phyloP scores from a whole-genome alignment of 371 early-diverging fungal genomes.

The Rhizopus sp. region DNA sequence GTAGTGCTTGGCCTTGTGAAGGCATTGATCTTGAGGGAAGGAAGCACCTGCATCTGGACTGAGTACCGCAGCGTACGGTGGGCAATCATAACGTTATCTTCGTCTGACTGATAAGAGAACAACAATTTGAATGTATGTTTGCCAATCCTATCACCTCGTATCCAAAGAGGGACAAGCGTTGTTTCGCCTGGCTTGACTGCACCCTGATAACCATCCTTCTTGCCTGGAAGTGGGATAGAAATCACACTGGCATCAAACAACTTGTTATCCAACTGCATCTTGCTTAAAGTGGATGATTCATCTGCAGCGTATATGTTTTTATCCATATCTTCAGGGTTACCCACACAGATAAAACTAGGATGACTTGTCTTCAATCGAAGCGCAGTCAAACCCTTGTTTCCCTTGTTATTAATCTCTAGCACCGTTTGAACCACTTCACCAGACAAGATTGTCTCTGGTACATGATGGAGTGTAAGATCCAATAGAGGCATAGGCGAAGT shows the following conservation, averaged over 20 bases:
- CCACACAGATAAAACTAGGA: constrained; percentile 84
- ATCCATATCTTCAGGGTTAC: constrained; percentile 50
- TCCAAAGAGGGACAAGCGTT: constrained; percentile 81
- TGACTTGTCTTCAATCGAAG: constrained; percentile 82
- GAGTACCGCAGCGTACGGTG: constrained; percentile 70
- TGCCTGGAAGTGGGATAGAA: constrained; percentile 41
- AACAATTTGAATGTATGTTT: constrained; percentile 76
- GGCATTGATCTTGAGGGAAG: constrained; percentile 90
- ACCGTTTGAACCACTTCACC: constrained; percentile 81
- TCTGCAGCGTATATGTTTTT: constrained; percentile 33
- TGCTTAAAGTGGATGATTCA: background rate
- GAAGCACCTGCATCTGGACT: constrained; percentile 66
- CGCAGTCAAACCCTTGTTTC: constrained; percentile 71
- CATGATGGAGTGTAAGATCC: constrained; percentile 71
- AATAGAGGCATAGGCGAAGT: constrained; percentile 85
- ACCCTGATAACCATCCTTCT: constrained; percentile 21
- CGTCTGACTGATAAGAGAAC: constrained; percentile 72
- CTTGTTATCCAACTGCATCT: constrained; percentile 26
- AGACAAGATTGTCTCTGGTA: constrained; percentile 78
- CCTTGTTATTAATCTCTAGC: constrained; percentile 82
- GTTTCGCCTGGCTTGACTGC: constrained; percentile 74
- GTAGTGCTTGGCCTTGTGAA: constrained; percentile 86
- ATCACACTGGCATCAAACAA: constrained; percentile 47
- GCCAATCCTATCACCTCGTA: constrained; percentile 91
- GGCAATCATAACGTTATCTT: constrained; percentile 64